A percentile compares a stretch with the other conserved stretches of the same genome.
These are phyloP conservation scores for Dactylellina cionopaga DNA, from an alignment of 2,329 filamentous ascomycete species.

Conservation along the genomic window DNA sequence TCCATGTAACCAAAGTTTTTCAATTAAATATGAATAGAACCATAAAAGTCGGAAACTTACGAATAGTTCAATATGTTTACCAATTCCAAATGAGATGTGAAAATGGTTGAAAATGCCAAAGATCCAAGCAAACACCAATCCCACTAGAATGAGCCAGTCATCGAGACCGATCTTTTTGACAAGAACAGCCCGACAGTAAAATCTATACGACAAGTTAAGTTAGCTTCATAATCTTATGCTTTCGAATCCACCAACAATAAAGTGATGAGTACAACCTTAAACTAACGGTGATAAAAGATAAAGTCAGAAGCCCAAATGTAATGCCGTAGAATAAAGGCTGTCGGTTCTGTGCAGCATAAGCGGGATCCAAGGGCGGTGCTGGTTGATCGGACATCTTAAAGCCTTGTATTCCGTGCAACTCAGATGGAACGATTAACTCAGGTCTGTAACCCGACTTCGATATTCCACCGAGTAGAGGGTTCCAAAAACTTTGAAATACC, in stretches of 20 bases:
- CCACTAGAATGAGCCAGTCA: slow-evolving; percentile 60
- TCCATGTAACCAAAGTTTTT: background rate
- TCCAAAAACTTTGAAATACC: background rate
- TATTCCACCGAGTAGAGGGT: background rate
- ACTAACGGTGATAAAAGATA: slow-evolving; percentile 16
- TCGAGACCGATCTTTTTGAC: slow-evolving; percentile 56
- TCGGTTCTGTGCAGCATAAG: slow-evolving; percentile 17
- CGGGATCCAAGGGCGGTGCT: slow-evolving; percentile 20
- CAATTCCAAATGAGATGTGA: slow-evolving; percentile 49
- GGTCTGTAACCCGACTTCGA: no score
- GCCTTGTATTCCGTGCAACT: background rate
- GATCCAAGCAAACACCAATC: slow-evolving; percentile 54
- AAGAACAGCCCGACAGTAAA: slow-evolving; percentile 54
- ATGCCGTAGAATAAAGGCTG: slow-evolving; percentile 38
- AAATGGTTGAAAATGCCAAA: slow-evolving; percentile 52
- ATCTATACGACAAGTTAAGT: slow-evolving; percentile 43
- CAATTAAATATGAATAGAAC: slow-evolving; percentile 39
- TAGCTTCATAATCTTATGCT: background rate
- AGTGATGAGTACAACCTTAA: background rate
- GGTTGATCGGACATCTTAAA: slow-evolving; percentile 11
- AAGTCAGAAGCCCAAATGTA: slow-evolving; percentile 21
- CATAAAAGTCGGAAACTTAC: slow-evolving; percentile 58
- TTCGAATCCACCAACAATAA: background rate
- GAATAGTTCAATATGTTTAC: slow-evolving; percentile 58
- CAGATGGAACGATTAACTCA: no score